These are phyloP conservation scores for Lycium barbarum DNA, from an alignment of 257 asterid species.

Conservation along the genomic window DNA sequence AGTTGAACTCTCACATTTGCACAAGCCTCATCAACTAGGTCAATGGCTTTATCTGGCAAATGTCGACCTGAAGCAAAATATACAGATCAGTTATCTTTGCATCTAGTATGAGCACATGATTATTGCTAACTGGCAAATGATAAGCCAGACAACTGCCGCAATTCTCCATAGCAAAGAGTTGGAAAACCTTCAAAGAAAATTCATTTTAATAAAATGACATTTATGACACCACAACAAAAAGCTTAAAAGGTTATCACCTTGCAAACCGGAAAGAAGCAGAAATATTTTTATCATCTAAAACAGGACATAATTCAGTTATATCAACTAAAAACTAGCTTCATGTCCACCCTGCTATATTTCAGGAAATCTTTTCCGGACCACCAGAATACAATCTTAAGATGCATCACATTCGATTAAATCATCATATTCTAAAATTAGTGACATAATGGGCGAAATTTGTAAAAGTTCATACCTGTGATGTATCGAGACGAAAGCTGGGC, in stretches of 20 bases:
- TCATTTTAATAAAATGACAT: not conserved
- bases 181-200: not conserved
- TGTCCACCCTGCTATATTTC: not conserved
- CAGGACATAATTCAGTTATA: not conserved
- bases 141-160: not conserved
- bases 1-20: conserved; percentile 87
- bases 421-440: not conserved
- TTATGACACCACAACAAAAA: too few relatives aligned
- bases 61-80: conserved; percentile 53
- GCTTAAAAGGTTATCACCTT: not conserved
- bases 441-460: not conserved
- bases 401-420: not conserved
- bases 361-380: not conserved
- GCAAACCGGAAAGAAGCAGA: not conserved
- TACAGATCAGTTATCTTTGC: not conserved
- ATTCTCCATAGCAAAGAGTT: not conserved
- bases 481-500: conserved; percentile 69
- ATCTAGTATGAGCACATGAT: not conserved
- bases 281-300: not conserved
- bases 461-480: conserved; percentile 55
- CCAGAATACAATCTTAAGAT: not conserved
- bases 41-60: conserved; percentile 80
- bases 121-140: not conserved
- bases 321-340: not conserved
- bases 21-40: conserved; percentile 76